These are phyloP conservation scores for Asterophora parasitica DNA, from an alignment of 768 basidiomycete genomes.

Conservation along the genomic window DNA sequence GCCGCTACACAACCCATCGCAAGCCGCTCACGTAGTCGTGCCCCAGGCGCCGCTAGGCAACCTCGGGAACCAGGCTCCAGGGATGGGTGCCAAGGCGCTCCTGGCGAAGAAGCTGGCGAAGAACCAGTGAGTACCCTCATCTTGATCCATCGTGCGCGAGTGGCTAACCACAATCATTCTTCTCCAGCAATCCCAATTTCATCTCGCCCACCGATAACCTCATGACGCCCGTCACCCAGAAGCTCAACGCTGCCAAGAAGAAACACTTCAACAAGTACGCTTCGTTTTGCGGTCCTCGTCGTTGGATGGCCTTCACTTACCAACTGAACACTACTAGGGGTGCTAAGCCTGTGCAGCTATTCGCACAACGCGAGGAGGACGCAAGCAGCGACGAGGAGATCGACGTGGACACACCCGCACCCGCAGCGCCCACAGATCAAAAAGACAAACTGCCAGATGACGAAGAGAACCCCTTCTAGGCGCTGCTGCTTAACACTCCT, in stretches of 20 bases:
- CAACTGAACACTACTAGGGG: slow-evolving; percentile 40
- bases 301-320: slow-evolving; percentile 7
- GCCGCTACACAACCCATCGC: slow-evolving; percentile 81
- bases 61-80: slow-evolving; percentile 50
- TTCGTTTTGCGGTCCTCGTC: slow-evolving; percentile 13
- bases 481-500: not conserved
- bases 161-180: slow-evolving; percentile 12
- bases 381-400: slow-evolving; percentile 36
- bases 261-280: slow-evolving; percentile 90
- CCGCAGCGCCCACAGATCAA: slow-evolving; percentile 19
- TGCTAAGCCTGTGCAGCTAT: slow-evolving; percentile 58
- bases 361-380: slow-evolving; percentile 39
- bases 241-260: slow-evolving; percentile 86
- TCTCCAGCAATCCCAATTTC: slow-evolving; percentile 73
- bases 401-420: slow-evolving; percentile 13
- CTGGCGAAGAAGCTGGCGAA: slow-evolving; percentile 93
- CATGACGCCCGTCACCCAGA: slow-evolving; percentile 91
- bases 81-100: slow-evolving; percentile 87
- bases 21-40: slow-evolving; percentile 71
- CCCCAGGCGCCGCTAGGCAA: slow-evolving; percentile 81
- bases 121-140: slow-evolving; percentile 54
- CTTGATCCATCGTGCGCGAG: slow-evolving; percentile 3
- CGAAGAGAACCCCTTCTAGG: slow-evolving; percentile 73
- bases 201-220: slow-evolving; percentile 94
- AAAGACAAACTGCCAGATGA: slow-evolving; percentile 40